Percentiles rank a stretch among this genome's conserved stretches.
phyloP scores from a whole-genome alignment of 441 rosid genomes.

The Eruca vesicaria region DNA sequence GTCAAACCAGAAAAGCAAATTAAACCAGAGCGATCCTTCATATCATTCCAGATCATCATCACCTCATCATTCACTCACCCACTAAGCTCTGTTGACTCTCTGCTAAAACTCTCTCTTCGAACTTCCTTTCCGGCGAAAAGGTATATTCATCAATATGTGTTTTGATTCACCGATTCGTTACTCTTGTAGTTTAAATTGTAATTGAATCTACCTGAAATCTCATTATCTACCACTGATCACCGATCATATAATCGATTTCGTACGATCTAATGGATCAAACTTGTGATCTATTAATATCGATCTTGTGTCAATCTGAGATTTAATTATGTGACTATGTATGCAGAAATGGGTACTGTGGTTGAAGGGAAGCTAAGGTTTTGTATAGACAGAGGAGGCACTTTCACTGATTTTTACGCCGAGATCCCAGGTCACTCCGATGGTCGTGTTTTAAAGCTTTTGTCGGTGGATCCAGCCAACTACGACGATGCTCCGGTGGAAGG shows the following conservation, averaged over 20 bases:
- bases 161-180: neutral
- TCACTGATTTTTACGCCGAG: slow-evolving; percentile 93
- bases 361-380: slow-evolving; percentile 79
- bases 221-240: neutral
- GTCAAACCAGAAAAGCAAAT: slow-evolving; percentile 13
- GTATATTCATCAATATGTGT: neutral
- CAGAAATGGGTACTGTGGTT: slow-evolving; percentile 49
- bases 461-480: slow-evolving; percentile 89
- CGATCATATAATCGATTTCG: neutral
- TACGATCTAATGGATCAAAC: slow-evolving; percentile 36
- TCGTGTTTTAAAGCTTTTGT: slow-evolving; percentile 77
- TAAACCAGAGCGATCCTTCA: neutral
- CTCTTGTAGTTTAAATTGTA: too few relatives aligned
- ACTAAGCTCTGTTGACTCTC: slow-evolving; percentile 20
- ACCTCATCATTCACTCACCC: neutral
- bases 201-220: neutral
- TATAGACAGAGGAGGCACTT: slow-evolving; percentile 94
- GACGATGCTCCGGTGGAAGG: slow-evolving; percentile 98
- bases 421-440: slow-evolving; percentile 71
- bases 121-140: neutral
- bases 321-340: neutral
- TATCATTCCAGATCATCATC: neutral
- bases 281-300: slow-evolving; percentile 23
- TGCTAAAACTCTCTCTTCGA: neutral
- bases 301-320: neutral